These are phyloP conservation scores for Candida nonsorbophila DNA, from an alignment of 805 yeast genomes.

Conservation along the genomic window DNA sequence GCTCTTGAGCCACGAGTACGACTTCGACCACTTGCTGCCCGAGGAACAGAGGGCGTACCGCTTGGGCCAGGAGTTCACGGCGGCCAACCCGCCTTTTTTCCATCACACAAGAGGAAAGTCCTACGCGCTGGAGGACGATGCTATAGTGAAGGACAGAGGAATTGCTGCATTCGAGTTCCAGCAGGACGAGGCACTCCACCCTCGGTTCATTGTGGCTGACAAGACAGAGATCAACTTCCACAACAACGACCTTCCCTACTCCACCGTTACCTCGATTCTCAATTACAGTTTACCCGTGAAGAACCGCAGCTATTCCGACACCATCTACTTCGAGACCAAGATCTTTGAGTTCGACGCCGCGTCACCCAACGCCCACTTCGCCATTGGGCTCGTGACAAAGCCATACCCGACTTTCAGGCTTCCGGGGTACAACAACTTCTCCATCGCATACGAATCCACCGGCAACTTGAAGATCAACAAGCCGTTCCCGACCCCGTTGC, in stretches of 20 bases:
- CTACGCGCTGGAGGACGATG: conserved; percentile 22
- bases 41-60: conserved; percentile 34
- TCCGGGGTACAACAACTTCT: conserved; percentile 69
- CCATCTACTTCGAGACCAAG: conserved; percentile 59
- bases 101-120: conserved; percentile 28
- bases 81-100: conserved; percentile 24
- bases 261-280: conserved; percentile 34
- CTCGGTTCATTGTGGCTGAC: conserved; percentile 35
- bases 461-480: conserved; percentile 66
- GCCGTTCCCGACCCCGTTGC: conserved; percentile 49
- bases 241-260: conserved; percentile 33
- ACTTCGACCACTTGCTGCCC: conserved; percentile 30
- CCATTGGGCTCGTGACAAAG: conserved; percentile 63
- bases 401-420: conserved; percentile 73
- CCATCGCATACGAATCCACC: conserved; percentile 67
- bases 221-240: conserved; percentile 30
- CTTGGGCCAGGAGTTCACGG: conserved; percentile 30
- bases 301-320: conserved; percentile 27
- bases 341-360: conserved; percentile 25
- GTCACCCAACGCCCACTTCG: conserved; percentile 43
- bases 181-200: conserved; percentile 27
- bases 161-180: conserved; percentile 36
- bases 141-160: conserved; percentile 29
- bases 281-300: conserved; percentile 35
- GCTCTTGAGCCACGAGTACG: conserved; percentile 31